Base-by-base conservation (phyloP, 1,284 basidiomycete species). In the Irpex sp. region DNA sequence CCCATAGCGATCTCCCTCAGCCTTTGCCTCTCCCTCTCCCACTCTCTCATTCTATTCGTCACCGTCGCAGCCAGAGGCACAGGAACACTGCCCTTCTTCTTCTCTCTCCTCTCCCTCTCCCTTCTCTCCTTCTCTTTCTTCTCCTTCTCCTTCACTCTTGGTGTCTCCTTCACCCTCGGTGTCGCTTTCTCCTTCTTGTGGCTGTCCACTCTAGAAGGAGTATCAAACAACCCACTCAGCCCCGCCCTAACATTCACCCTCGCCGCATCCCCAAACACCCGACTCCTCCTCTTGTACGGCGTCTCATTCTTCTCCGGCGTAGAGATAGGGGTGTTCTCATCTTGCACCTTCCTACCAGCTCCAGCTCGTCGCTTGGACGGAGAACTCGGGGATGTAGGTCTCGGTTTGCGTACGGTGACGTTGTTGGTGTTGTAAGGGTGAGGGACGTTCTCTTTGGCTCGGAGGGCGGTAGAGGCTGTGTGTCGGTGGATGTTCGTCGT, bases 11-110 rank as follows among this genome's bases (percentile, higher is more conserved):
- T 33, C 31, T 33, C 31, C 31, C 31, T 74, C 66, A 86, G 70
- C 58, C 84, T 73, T 72, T 83, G 78, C 60, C 79, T 78, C 71
- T 86, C 85, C 46, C 82, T 72, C 67, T 87, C 84, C 84, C 85
- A 86, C 63, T 86, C 84, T 61, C 71, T 75, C 56, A 86, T 81
- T 9, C 84, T 74, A 63, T 83, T 79, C 59, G 76, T 76, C 11
- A 46, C 39, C 31, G 31, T 33, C 31, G 31, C 31, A 33, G 31
- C 31, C 31, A 33, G 31, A 33, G 31, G 31, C 1, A 33, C 31
- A 33, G 31, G 31, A 11, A 83, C 85, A 73, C 79, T 66, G 63
- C 75, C 72, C 63, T 76, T 68, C 58, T 62, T 74, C 31, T 33
- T 33, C 31, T 33, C 31, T 33, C 31, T 6, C 31, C 6, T 33